Conservation (phyloP, 257 asterid species). For the Echites panduratus region DNA sequence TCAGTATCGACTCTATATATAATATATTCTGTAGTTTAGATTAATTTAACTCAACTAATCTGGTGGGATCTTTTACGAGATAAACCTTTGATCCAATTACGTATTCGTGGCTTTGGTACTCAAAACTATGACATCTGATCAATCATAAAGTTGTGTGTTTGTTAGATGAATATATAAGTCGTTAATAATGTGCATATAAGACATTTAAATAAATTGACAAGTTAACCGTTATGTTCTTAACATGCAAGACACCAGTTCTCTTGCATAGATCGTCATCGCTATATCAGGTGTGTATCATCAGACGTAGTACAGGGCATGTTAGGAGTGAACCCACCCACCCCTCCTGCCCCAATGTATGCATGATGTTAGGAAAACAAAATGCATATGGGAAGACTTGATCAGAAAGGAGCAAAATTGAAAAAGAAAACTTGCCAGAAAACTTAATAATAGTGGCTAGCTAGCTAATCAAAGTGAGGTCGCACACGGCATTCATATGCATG, state of each 20-base stretch:
- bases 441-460: neutral
- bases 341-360: neutral
- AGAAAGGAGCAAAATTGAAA: neutral
- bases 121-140: too few species aligned
- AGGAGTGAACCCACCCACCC: neutral
- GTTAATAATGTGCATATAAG: neutral
- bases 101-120: too few species aligned
- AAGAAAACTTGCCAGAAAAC: neutral
- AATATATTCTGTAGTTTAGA: too few species aligned
- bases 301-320: neutral
- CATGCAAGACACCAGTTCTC: neutral
- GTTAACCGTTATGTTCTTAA: neutral
- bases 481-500: neutral
- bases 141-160: too few species aligned
- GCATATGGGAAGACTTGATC: neutral
- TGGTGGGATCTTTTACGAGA: too few species aligned
- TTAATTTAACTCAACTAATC: too few species aligned
- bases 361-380: neutral
- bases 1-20: too few species aligned
- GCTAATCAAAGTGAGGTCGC: neutral
- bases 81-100: too few species aligned
- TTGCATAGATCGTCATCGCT: neutral
- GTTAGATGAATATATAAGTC: too few species aligned
- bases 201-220: neutral
- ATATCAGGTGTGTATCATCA: neutral